Evolutionary conservation across 345 rosid species (phyloP), one percentile per base, ranked within the genome.

Genomic region (Geranium brycei): DNA sequence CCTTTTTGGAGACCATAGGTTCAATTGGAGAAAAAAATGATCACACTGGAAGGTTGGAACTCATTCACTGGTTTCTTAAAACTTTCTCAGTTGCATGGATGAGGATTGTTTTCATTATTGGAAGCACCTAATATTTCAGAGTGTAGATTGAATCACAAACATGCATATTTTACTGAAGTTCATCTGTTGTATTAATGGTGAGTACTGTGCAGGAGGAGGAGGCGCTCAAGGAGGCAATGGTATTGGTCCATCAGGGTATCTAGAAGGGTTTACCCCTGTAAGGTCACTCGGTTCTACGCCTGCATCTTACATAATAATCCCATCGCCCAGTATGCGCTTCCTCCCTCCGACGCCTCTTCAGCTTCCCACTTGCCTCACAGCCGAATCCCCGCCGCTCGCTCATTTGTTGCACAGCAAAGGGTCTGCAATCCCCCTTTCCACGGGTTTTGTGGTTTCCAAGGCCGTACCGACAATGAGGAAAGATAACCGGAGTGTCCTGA

Each of bases 351-450:
- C 84, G 35, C 93, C 97, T 69, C 91, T 88, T 63, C 97, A 91
- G 77, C 89, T 87, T 23, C 97, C 97, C 1, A 88, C 88, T 41
- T 88, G 97, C 77, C 91, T 95, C 64, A 90, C 96, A 51, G 96
- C 97, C 3, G 99, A 95, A 62, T 95, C 99, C 65, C 99, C 99
- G 35, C 99, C 99, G 4, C 89, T 95, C 58, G 99, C 97, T 63
- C 96, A 95, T 76, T 96, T 95, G 75, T 95, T 95, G 64, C 99
- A 95, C 60, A 95, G 99, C 76, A 88, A 88, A 83, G 99, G 99
- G 17, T 76, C 75, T 60, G 92, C 95, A 32, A 83, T 88, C 64
- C 92, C 96, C 28, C 83, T 95, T 53, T 87, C 95, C 31, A 91
- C 91, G 1, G 99, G 89, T 60, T 95, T 95, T 73, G 91, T 91